Evolutionary conservation across 306 rosid species (phyloP), one percentile per base, ranked within the genome.

Genomic region (Sesbania bispinosa): DNA sequence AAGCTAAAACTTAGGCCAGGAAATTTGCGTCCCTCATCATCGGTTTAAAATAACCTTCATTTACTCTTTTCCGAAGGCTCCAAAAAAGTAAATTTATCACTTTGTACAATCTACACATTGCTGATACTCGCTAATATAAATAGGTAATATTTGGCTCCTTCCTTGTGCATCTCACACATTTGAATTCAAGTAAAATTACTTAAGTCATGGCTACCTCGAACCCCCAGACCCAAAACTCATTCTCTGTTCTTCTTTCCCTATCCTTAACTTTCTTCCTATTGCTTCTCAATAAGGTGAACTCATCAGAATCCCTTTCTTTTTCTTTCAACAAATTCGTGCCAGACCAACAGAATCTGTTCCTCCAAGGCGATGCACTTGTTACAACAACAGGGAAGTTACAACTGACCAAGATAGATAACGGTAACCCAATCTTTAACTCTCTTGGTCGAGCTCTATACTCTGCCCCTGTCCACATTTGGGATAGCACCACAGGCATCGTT

Each of bases 401-500:
- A 48, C 48, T 67, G 0, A 67, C 73, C 47, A 38, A 24, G 26
- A n/a, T 32, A 20, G 10, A 3, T 2, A 33, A 2, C 1, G 33
- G 18, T 7, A 0, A 4, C 3, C 50, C 68, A 36, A 6, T 2
- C 2, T 2, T 0, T 0, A 0, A 13, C 8, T 16, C 61, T 19
- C 2, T 32, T 10, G 73, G 73, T 2, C 41, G 61, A 50, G 73
- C 61, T 13, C 61, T 30, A 0, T 67, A 30, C 32, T 0, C n/a
- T 0, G 7, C 48, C 20, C 73, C 73, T 5, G 10, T 67, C 4
- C 60, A 32, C 14, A 33, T 68, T 3, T 68, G 74, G 74, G 74
- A 68, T 6, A 32, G 13, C 1, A 3, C 0, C 10, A 35, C 50
- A 8, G 62, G 19, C 10, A n/a, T 5, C 0, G 30, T 35, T 0